Evolutionary conservation across 2,329 filamentous ascomycete genomes (phyloP).

Genomic region (Samsoniella hepiali): DNA sequence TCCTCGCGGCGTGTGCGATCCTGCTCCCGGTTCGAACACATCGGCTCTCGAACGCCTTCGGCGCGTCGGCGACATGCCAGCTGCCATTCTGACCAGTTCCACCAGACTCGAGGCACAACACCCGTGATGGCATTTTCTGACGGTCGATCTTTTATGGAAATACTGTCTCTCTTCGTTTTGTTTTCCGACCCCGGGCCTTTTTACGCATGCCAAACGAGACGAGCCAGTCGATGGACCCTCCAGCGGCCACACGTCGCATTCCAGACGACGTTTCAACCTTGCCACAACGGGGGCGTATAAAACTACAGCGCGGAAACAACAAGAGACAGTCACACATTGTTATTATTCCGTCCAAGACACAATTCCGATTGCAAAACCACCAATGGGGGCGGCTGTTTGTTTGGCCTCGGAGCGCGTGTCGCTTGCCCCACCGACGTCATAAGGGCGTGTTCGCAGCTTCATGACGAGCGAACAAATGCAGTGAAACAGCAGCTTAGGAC

Average conservation of each 20-base stretch:
- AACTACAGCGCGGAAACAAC: not conserved
- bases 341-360: not conserved
- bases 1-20: not conserved
- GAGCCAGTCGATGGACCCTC: not conserved
- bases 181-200: not conserved
- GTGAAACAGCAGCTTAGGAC: not conserved
- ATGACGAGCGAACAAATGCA: not conserved
- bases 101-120: not conserved
- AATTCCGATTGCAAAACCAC: not conserved
- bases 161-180: not conserved
- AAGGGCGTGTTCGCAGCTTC: not conserved
- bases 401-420: not conserved
- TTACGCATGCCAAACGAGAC: not conserved
- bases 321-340: not conserved
- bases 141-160: not conserved
- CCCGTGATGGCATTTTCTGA: not conserved
- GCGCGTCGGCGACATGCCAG: not conserved
- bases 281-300: not conserved
- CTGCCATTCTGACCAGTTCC: not conserved
- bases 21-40: too few species aligned
- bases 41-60: not conserved
- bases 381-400: not conserved
- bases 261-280: constrained; percentile 10
- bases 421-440: not conserved
- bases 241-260: constrained; percentile 3